A percentile compares a stretch with the other conserved stretches of the same genome.
phyloP scores from a whole-genome alignment of 1,139 yeast genomes.

The Scheffersomyces illinoinensis region DNA sequence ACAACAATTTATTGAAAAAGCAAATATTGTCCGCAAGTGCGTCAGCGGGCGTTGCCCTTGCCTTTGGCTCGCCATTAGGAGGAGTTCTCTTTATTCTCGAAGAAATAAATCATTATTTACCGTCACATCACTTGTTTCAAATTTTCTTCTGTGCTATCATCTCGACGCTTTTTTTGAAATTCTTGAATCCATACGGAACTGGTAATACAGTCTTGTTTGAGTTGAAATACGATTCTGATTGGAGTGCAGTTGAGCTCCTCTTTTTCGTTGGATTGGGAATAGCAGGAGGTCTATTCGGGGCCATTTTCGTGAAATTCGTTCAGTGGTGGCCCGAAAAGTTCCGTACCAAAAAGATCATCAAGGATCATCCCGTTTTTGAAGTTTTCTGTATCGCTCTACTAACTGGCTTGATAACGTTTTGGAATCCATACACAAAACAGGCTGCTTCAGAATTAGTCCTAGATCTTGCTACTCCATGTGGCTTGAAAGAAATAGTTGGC shows the following conservation, averaged over 20 bases:
- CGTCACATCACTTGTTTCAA: conserved; percentile 59
- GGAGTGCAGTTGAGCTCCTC: conserved; percentile 52
- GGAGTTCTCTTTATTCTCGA: conserved; percentile 68
- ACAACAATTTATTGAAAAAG: conserved; percentile 55
- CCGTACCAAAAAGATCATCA: conserved; percentile 33
- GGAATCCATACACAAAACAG: conserved; percentile 54
- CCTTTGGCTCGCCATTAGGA: conserved; percentile 71
- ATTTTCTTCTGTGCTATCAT: conserved; percentile 62
- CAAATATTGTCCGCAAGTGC: conserved; percentile 66
- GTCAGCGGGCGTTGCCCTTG: conserved; percentile 69
- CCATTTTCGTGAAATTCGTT: conserved; percentile 50
- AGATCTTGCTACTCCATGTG: conserved; percentile 56
- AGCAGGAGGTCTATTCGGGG: conserved; percentile 62
- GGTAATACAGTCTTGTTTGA: conserved; percentile 64
- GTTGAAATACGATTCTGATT: conserved; percentile 54
- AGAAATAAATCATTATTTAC: conserved; percentile 61
- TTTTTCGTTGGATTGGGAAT: conserved; percentile 53
- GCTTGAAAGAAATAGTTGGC: conserved; percentile 21
- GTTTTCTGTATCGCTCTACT: conserved; percentile 48
- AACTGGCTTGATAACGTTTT: conserved; percentile 52
- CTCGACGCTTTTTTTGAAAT: conserved; percentile 55
- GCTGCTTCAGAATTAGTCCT: conserved; percentile 55
- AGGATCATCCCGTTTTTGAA: conserved; percentile 47
- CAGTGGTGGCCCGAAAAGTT: conserved; percentile 51
- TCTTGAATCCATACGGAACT: conserved; percentile 63